Conservation (phyloP, 2,329 filamentous ascomycete species). For the Ceratocystis huliohia region DNA sequence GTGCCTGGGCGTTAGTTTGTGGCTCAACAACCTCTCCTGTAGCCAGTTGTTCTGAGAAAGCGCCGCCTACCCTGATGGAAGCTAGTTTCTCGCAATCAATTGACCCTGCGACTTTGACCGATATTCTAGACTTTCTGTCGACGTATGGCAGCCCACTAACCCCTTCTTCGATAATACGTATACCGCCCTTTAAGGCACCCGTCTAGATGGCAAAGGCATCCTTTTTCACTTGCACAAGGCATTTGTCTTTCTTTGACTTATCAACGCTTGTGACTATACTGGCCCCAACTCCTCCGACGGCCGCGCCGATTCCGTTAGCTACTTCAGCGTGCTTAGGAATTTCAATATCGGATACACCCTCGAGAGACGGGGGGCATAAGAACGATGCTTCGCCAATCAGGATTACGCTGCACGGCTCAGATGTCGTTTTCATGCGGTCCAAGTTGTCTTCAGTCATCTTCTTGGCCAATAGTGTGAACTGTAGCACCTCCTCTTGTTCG, state of each 20-base stretch:
- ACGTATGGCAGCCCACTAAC: constrained; percentile 23
- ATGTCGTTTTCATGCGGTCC: constrained; percentile 24
- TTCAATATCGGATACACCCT: constrained; percentile 22
- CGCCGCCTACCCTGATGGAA: constrained; percentile 15
- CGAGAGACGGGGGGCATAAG: constrained; percentile 22
- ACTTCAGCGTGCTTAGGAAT: constrained; percentile 23
- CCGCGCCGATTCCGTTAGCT: constrained; percentile 24
- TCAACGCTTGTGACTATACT: constrained; percentile 23
- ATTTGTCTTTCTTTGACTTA: constrained; percentile 20
- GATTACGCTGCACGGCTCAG: constrained; percentile 23
- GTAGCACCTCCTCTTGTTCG: constrained; percentile 23
- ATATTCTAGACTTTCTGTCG: constrained; percentile 23
- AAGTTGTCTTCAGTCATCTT: constrained; percentile 23
- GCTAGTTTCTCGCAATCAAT: constrained; percentile 22
- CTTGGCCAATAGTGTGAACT: constrained; percentile 19
- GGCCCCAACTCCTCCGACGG: constrained; percentile 23
- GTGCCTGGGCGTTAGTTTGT: not conserved
- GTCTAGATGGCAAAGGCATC: constrained; percentile 21
- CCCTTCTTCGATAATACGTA: constrained; percentile 23
- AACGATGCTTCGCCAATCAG: constrained; percentile 24
- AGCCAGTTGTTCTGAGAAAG: not conserved
- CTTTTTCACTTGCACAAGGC: constrained; percentile 21
- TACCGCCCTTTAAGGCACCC: constrained; percentile 19
- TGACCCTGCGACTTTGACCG: constrained; percentile 22
- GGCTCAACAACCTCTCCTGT: not conserved